These are phyloP conservation scores for Kregervanrija pseudodelftensis DNA, from an alignment of 805 yeast genomes.

Conservation along the genomic window DNA sequence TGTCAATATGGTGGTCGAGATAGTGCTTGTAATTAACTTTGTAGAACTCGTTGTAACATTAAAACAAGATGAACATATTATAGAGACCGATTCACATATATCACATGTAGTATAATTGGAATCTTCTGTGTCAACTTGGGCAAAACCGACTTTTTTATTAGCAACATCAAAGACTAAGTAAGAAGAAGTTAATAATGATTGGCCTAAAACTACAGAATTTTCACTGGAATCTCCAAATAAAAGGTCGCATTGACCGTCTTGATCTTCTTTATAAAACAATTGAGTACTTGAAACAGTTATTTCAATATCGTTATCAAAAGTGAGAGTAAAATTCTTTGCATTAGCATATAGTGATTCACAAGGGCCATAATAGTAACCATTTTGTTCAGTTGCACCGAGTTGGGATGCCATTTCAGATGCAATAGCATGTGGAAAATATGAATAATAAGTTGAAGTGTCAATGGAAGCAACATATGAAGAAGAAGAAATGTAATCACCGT, in stretches of 20 bases:
- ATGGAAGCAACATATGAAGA: conserved; percentile 31
- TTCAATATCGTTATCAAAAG: conserved; percentile 14
- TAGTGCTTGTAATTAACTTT: conserved; percentile 6
- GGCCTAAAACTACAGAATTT: conserved; percentile 45
- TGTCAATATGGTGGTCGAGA: conserved; percentile 2
- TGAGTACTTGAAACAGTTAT: conserved; percentile 17
- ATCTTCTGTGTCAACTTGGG: conserved; percentile 32
- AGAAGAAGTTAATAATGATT: conserved; percentile 54
- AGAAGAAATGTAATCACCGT: conserved; percentile 8
- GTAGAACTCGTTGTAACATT: conserved; percentile 8
- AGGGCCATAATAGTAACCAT: conserved; percentile 7
- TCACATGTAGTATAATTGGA: conserved; percentile 12
- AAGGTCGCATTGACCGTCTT: conserved; percentile 17
- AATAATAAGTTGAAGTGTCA: conserved; percentile 50
- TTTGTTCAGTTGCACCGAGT: conserved; percentile 13
- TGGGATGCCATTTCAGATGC: conserved; percentile 7
- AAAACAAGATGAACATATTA: conserved; percentile 14
- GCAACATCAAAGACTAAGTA: conserved; percentile 63
- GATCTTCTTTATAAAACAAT: conserved; percentile 10
- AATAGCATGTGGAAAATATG: conserved; percentile 39
- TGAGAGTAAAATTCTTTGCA: conserved; percentile 7
- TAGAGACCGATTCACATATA: conserved; percentile 8
- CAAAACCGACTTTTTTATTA: conserved; percentile 48
- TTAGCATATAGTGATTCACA: no score
- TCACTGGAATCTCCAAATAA: conserved; percentile 11